Percentiles rank a stretch among this genome's conserved stretches.
phyloP scores from a whole-genome alignment of 768 basidiomycete genomes.

The Tubosaeta sp. region DNA sequence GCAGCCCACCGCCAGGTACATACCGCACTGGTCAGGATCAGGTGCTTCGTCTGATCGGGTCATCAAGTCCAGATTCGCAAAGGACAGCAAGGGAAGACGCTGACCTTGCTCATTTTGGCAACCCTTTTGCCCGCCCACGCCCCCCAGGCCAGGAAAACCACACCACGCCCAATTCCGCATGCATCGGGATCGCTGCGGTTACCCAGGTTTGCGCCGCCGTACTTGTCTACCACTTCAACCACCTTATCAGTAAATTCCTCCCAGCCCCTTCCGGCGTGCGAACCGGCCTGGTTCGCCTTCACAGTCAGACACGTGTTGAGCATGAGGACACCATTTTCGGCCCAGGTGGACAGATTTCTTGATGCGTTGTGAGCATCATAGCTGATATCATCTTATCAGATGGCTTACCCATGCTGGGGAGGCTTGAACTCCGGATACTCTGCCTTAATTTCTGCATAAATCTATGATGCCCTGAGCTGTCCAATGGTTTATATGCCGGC shows the following conservation, averaged over 20 bases:
- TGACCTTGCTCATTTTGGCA: constrained; percentile 67
- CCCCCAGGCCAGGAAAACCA: constrained; percentile 91
- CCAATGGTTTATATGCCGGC: constrained; percentile 1
- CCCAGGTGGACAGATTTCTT: constrained; percentile 80
- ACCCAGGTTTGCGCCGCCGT: constrained; percentile 67
- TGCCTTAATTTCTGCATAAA: constrained; percentile 80
- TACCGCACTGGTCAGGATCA: constrained; percentile 73
- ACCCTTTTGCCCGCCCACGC: constrained; percentile 81
- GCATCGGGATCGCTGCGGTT: constrained; percentile 30
- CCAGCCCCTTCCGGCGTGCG: constrained; percentile 87
- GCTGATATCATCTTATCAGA: constrained; percentile 14
- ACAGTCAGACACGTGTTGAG: constrained; percentile 94
- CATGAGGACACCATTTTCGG: constrained; percentile 81
- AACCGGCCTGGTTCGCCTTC: constrained; percentile 65
- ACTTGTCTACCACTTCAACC: constrained; percentile 70
- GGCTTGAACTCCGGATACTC: constrained; percentile 77
- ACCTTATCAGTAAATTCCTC: constrained; percentile 85
- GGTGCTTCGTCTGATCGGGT: constrained; percentile 61
- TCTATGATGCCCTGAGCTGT: constrained; percentile 42
- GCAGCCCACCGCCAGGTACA: constrained; percentile 27
- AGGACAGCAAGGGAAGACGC: constrained; percentile 13
- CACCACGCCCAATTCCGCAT: constrained; percentile 62
- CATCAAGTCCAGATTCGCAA: constrained; percentile 18
- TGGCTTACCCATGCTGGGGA: constrained; percentile 77
- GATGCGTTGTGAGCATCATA: constrained; percentile 6